phyloP scores from a whole-genome alignment of 2,329 filamentous ascomycete species.

The Sodiomyces alkalinus region DNA sequence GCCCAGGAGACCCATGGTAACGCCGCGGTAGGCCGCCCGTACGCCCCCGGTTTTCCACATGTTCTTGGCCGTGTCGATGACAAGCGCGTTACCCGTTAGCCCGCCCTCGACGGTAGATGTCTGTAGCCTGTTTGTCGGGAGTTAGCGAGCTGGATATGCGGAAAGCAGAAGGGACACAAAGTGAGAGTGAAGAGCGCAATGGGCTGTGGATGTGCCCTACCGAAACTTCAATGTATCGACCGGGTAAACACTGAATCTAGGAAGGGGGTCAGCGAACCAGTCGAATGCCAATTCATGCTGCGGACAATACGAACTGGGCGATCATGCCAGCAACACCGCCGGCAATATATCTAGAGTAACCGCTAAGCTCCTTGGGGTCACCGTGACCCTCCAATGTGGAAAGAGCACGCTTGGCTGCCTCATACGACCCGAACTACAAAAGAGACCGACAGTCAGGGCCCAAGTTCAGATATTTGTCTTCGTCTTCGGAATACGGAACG shows the following conservation, averaged over 20 bases:
- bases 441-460: neutral
- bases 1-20: constrained; percentile 85
- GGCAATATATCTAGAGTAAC: constrained; percentile 77
- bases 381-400: constrained; percentile 78
- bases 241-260: constrained; percentile 80
- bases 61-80: constrained; percentile 67
- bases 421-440: constrained; percentile 78
- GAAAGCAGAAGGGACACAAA: constrained; percentile 1
- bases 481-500: constrained; percentile 4
- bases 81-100: constrained; percentile 66
- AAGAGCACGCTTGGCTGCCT: constrained; percentile 80
- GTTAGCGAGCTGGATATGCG: constrained; percentile 1
- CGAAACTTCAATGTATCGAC: constrained; percentile 69
- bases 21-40: constrained; percentile 70
- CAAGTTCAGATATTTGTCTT: no score
- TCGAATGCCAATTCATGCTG: no score
- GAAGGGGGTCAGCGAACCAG: no score
- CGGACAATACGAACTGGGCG: constrained; percentile 72
- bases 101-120: constrained; percentile 86
- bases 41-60: constrained; percentile 71
- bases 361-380: constrained; percentile 64
- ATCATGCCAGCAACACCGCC: constrained; percentile 89
- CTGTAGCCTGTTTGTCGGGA: constrained; percentile 53
- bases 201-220: no score
- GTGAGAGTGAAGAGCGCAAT: no score